Conservation (phyloP, 345 rosid genomes). For the Gossypium herbaceum region DNA sequence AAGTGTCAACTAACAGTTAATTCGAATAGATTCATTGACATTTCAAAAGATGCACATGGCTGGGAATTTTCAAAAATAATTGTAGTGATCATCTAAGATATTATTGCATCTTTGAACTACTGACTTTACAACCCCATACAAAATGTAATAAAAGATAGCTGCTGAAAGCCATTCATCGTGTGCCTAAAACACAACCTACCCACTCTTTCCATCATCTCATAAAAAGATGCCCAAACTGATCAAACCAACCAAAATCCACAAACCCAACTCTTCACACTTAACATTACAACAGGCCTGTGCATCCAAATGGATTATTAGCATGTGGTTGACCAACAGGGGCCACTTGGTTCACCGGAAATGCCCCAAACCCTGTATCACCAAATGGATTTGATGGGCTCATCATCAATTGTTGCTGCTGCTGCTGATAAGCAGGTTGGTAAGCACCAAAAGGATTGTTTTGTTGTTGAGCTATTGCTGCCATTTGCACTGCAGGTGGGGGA, state of each 20-base stretch:
- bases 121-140: constrained; percentile 32
- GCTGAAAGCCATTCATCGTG: constrained; percentile 26
- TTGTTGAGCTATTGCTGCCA: constrained; percentile 49
- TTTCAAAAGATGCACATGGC: not conserved
- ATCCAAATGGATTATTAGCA: constrained; percentile 71
- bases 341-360: constrained; percentile 31
- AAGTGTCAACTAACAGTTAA: too few species aligned
- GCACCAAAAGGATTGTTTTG: constrained; percentile 69
- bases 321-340: constrained; percentile 36
- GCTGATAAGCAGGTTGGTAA: constrained; percentile 49
- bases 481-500: constrained; percentile 50
- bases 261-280: constrained; percentile 2
- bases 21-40: too few species aligned
- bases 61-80: not conserved
- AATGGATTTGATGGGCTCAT: constrained; percentile 65
- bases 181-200: not conserved
- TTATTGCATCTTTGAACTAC: constrained; percentile 19
- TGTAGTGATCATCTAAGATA: not conserved
- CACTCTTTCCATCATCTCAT: constrained; percentile 12
- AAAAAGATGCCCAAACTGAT: constrained; percentile 19
- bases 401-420: constrained; percentile 47
- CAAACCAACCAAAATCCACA: constrained; percentile 14
- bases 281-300: constrained; percentile 60
- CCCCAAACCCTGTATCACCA: constrained; percentile 54
- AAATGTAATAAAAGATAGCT: constrained; percentile 6